Evolutionary conservation across 2,329 filamentous ascomycete genomes (phyloP), one percentile per base, ranked within the genome.

Genomic region (Thelonectria olida): DNA sequence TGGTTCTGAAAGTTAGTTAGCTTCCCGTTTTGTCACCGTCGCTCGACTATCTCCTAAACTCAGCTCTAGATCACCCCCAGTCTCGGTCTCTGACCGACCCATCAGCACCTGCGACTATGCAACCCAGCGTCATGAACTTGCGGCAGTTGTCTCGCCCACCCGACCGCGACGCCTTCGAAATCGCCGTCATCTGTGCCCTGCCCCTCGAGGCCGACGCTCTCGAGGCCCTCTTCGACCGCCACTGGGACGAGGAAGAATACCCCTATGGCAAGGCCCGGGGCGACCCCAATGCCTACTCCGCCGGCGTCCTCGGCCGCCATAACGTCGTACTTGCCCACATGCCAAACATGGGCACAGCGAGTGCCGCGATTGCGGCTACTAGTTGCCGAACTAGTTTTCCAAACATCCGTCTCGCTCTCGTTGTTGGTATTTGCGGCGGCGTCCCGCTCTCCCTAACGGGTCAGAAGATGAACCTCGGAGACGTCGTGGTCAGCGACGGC

Each of bases 251-350:
- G 2, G 44, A 62, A 4, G 50, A 7, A 7, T 25, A 6, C 4
- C 36, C 45, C 7, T 74, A 69, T 31, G 68, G 61, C 7, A 74
- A 73, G 47, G 66, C 64, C 3, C 23, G 38, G 0, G 70, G 71
- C 1, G 76, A 79, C 38, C 34, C 38, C 5, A 54, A 54, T 7
- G 27, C 50, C 10, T 54, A 54, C 12, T 23, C 50, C 17, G 15
- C 27, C n/a, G 50, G 50, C 15, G 38, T 10, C 17, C 23, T 54
- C 2, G 50, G 50, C 27, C 17, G 17, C 45, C 44, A 54, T 15
- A 60, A 54, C 8, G 51, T 50, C 12, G 44, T 58, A 3, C 31
- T 54, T 2, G 56, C 25, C 4, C 49, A 50, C 20, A 52, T 54
- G 39, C 19, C 57, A 7, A 41, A 41, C 2, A 58, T 53, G 48